These are phyloP conservation scores for Globisporangium mamillatum DNA, from an alignment of 352 stramenopile species.

Conservation along the genomic window DNA sequence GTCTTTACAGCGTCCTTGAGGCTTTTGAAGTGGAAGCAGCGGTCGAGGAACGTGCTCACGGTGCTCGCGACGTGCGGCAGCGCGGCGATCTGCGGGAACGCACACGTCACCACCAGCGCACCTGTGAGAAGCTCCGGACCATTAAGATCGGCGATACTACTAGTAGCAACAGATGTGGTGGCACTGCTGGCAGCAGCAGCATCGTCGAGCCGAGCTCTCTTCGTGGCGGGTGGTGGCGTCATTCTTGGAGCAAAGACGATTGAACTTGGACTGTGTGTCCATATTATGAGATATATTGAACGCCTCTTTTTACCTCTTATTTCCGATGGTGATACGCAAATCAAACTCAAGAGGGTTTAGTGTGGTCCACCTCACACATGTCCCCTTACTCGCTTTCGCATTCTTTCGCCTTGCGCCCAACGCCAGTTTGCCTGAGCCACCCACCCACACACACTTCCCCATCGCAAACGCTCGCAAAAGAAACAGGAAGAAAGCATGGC, in stretches of 20 bases:
- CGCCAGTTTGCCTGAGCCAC: constrained; percentile 8
- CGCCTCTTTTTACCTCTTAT: not conserved
- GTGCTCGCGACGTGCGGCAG: not conserved
- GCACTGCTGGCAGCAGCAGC: not conserved
- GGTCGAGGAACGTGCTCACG: not conserved
- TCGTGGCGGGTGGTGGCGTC: not conserved
- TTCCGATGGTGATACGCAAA: not conserved
- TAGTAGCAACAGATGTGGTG: not conserved
- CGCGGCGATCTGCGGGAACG: not conserved
- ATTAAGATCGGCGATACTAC: not conserved
- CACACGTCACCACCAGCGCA: too few relatives aligned
- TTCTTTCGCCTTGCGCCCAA: not conserved
- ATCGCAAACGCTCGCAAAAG: not conserved
- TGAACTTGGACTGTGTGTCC: not conserved
- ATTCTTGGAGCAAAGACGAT: too few relatives aligned
- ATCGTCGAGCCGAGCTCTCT: not conserved
- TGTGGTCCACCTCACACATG: not conserved
- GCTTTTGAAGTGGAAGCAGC: not conserved
- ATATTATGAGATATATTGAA: not conserved
- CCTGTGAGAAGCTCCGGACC: not conserved
- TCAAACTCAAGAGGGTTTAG: not conserved
- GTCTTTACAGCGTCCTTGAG: not conserved
- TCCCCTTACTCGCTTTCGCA: not conserved
- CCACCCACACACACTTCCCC: not conserved
- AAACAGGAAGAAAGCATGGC: constrained; percentile 30